Evolutionary conservation across 1,139 yeast genomes (phyloP), one percentile per base, ranked within the genome.

Genomic region (Magnusiomyces clavatus): DNA sequence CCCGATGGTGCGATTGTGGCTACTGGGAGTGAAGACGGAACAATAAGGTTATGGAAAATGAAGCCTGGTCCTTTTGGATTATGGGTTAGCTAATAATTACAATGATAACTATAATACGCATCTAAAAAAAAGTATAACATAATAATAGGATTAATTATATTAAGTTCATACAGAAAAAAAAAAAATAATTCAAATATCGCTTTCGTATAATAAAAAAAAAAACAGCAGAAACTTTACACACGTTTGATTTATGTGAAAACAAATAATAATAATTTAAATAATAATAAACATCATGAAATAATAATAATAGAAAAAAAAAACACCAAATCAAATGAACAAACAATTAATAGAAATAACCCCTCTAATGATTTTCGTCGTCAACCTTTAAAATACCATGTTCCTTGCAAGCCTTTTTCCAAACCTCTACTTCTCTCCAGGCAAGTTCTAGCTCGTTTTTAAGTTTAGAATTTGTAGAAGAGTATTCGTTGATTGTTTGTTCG

Each of bases 341-440:
- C n/a, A n/a, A n/a, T n/a, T 19, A 20, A 19, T 29, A 20, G 20
- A 4, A 37, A 12, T 14, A 31, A 44, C 16, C 11, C 10, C n/a
- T 37, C 16, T 37, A 13, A 37, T 37, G 3, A 37, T n/a, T 37
- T n/a, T 3, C 19, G 11, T 44, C 47, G 4, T 41, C 35, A 17
- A 42, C 43, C 17, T 46, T 46, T 17, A 24, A 14, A 20, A 46
- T 46, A 13, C 43, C 43, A 6, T 42, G 42, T 10, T 46, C 43
- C 12, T 31, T 20, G n/a, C 48, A 46, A 12, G 43, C 42, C 48
- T 46, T 46, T 38, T 88, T 86, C 81, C 90, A 84, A 58, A 77
- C 83, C 64, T 88, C 96, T 53, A 86, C 82, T 65, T 90, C 97
- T 60, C 95, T 77, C 76, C 92, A 90, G n/a, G 97, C 95, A 63